phyloP scores from a whole-genome alignment of 2,329 filamentous ascomycete genomes.

The Beauveria sp. region DNA sequence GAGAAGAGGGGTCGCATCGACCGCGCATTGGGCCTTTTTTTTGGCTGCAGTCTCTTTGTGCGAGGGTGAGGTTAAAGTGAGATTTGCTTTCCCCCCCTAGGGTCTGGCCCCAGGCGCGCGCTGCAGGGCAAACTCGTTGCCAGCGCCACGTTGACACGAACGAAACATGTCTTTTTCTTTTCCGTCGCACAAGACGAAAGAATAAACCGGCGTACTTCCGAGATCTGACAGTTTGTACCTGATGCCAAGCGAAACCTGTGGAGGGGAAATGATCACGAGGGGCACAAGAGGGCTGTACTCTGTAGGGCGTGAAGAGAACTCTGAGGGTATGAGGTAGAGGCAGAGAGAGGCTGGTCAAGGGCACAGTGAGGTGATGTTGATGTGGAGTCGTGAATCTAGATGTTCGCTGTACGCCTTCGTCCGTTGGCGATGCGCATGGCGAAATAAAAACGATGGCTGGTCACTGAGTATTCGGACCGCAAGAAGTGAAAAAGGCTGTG shows the following conservation, averaged over 20 bases:
- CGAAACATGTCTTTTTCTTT: too few relatives aligned
- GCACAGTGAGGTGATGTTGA: not conserved
- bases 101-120: not conserved
- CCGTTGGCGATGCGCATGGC: too few relatives aligned
- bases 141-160: not conserved
- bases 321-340: too few relatives aligned
- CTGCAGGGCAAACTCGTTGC: not conserved
- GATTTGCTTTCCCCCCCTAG: not conserved
- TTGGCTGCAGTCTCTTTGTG: not conserved
- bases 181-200: too few relatives aligned
- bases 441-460: not conserved
- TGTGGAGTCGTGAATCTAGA: not conserved
- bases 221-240: too few relatives aligned
- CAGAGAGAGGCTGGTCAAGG: not conserved
- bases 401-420: not conserved
- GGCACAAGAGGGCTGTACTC: too few relatives aligned
- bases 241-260: too few relatives aligned
- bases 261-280: not conserved
- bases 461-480: not conserved
- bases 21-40: not conserved
- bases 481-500: not conserved
- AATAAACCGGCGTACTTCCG: too few relatives aligned
- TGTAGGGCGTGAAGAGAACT: too few relatives aligned
- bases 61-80: slow-evolving; percentile 2
- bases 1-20: not conserved